Base-by-base conservation (phyloP, 805 yeast genomes). In the Starmera amethionina region DNA sequence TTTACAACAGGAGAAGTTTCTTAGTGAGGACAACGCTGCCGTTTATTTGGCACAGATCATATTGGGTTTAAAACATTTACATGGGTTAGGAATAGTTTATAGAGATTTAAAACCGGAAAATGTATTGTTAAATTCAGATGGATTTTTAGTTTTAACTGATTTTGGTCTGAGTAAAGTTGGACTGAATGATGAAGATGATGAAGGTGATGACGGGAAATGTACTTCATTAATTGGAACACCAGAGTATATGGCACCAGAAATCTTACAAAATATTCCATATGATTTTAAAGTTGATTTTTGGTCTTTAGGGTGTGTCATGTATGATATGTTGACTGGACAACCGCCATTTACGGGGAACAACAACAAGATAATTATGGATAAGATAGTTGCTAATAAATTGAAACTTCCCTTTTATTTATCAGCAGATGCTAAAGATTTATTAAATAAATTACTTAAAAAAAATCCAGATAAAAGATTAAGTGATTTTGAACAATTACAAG, bases 41-140 rank as follows among this genome's bases (percentile, higher is more conserved):
- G 82, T 90, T 56, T 93, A 93, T 60, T 84, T 93, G 57, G 97
- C 97, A 1, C 97, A 93, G 64, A 73, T 93, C 54, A 83, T 93
- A 29, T 63, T 90, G 41, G 97, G 97, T 0, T 67, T 90, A 44
- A 96, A 93, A 63, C 96, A 88, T 61, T 70, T 90, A 48, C 98
- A 90, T 57, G 87, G 87, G 54, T 85, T 87, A 59, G 96, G 87
- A 51, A 90, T 90, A 48, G 97, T 90, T 41, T 93, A 90, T 64
- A 79, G 98, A 58, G 98, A 90, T 63, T 72, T 90, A 57, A 90
- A 90, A 64, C 98, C 98, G 1, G 98, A 90, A 62, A 90, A 90
- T 60, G 90, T 93, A 49, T 64, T 90, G 46, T 68, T 90, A 39
- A 97, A 90, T 62, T 95, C 96, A 10, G 81, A 86, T 59, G 98